These are phyloP conservation scores for Cyberlindnera mycetangii DNA, from an alignment of 805 yeast genomes.

Conservation along the genomic window DNA sequence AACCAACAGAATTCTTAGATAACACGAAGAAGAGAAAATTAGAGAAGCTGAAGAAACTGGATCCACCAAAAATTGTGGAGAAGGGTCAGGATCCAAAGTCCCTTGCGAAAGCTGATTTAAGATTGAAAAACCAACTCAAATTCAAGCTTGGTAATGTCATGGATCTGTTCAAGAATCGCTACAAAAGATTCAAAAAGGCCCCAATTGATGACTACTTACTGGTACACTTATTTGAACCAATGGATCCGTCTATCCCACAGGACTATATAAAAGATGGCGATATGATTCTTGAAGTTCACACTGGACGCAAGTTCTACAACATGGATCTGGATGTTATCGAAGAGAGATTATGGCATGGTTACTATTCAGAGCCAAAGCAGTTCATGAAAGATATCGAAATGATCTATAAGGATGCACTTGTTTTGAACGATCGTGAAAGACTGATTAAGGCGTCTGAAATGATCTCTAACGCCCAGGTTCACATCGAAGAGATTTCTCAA, in stretches of 20 bases:
- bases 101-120: slow-evolving; percentile 62
- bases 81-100: slow-evolving; percentile 40
- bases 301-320: slow-evolving; percentile 72
- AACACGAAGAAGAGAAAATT: slow-evolving; percentile 38
- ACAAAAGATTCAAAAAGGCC: slow-evolving; percentile 89
- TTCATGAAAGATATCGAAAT: slow-evolving; percentile 79
- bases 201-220: slow-evolving; percentile 74
- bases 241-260: slow-evolving; percentile 32
- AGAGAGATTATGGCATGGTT: slow-evolving; percentile 96
- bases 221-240: slow-evolving; percentile 74
- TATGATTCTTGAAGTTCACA: slow-evolving; percentile 75
- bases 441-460: slow-evolving; percentile 82
- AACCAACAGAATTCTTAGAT: slow-evolving; percentile 72
- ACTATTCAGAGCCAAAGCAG: slow-evolving; percentile 87
- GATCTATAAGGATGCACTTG: slow-evolving; percentile 75
- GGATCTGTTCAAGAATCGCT: slow-evolving; percentile 85
- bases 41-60: slow-evolving; percentile 37
- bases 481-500: slow-evolving; percentile 80
- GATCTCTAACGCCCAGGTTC: slow-evolving; percentile 95
- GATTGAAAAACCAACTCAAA: slow-evolving; percentile 79
- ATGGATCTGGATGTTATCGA: slow-evolving; percentile 94
- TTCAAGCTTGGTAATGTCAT: slow-evolving; percentile 82
- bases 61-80: slow-evolving; percentile 34
- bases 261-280: slow-evolving; percentile 54
- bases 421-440: slow-evolving; percentile 80